These are phyloP conservation scores for Acacia crassicarpa DNA, from an alignment of 306 rosid species.

Conservation along the genomic window DNA sequence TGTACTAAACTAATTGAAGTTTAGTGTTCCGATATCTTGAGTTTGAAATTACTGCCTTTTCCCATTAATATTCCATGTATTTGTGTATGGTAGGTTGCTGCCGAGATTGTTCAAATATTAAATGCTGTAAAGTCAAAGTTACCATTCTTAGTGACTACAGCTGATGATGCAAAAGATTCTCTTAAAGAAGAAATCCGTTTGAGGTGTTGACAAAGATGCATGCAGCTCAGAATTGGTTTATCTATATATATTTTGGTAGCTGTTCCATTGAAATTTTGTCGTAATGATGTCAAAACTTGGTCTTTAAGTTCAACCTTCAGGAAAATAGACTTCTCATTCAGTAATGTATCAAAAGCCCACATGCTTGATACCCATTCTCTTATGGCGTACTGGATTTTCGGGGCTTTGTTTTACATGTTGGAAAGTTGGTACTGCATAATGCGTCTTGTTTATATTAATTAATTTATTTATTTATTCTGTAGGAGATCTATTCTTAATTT, in stretches of 20 bases:
- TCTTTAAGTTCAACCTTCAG: neutral
- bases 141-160: conserved; percentile 84
- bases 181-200: conserved; percentile 89
- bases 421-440: neutral
- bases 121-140: conserved; percentile 75
- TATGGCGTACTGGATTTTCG: neutral
- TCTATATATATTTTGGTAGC: neutral
- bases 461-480: neutral
- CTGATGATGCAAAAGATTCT: conserved; percentile 77
- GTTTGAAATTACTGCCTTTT: conserved; percentile 10
- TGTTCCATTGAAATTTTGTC: neutral
- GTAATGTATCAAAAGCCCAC: conserved; percentile 9
- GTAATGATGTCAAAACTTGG: neutral
- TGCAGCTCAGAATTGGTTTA: conserved; percentile 8
- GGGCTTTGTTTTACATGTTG: neutral
- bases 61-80: conserved; percentile 2
- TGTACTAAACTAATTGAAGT: neutral
- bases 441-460: neutral
- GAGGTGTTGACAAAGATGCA: conserved; percentile 49
- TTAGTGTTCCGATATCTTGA: neutral
- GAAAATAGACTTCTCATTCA: conserved; percentile 13
- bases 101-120: conserved; percentile 70
- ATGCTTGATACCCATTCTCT: conserved; percentile 4
- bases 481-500: conserved; percentile 28
- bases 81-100: conserved; percentile 64